Evolutionary conservation across 805 yeast genomes (phyloP), one percentile per base, ranked within the genome.

Genomic region (Zygosaccharomyces bisporus): DNA sequence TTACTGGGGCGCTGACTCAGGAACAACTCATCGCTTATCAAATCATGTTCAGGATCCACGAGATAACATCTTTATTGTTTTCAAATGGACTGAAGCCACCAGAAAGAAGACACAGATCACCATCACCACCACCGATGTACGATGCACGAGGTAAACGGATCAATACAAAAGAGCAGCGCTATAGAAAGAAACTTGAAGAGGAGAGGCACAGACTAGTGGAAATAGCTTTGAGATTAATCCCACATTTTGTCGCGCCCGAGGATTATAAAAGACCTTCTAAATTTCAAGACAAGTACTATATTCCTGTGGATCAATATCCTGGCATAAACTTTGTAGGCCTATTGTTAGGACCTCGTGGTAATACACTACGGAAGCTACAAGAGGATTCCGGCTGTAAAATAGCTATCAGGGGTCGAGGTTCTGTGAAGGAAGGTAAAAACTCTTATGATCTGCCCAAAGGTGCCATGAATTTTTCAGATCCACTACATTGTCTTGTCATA

Each of bases 321-420:
- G 91, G 84, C 40, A 83, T 93, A 54, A 93, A 93, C 66, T 91
- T 91, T 60, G 86, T 93, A 42, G 99, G 99, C 0, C 72, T 85
- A 41, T 67, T 93, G 16, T 66, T 93, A 39, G 99, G 99, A 0
- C 99, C 99, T 24, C 81, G 99, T 71, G 99, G 98, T 18, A 83
- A 85, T 55, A 91, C 96, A 0, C 67, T 91, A 55, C 78, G 86
- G 48, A 78, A 79, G 54, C 68, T 95, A 64, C 95, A 91, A 60
- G 81, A 78, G 21, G 81, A 83, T 39, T 83, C 95, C 31, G 96
- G 96, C 1, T 96, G 98, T 13, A 79, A 76, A 52, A 83, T 93
- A 47, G 95, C 90, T 2, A 86, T 93, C 39, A 74, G 99, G 54
- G 99, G 99, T 20, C 81, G 85, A 54, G 99, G 99, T 0, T 90